Evolutionary conservation across 805 yeast genomes (phyloP), one percentile per base, ranked within the genome.

Genomic region (Naumovozyma baii): DNA sequence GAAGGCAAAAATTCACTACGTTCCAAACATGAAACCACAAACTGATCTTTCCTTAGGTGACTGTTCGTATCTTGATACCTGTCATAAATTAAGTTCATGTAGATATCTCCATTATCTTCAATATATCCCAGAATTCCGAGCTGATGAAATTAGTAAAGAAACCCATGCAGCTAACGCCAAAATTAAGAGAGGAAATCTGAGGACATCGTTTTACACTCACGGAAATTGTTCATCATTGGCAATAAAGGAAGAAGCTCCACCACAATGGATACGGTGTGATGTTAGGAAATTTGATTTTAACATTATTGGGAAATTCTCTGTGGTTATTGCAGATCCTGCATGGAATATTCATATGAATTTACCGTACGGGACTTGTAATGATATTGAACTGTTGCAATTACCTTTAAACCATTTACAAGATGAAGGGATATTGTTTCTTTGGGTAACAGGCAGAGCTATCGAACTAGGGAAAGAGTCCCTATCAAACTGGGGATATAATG

Each of bases 371-470:
- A 77, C 85, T 2, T 78, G 85, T 55, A 80, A 81, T 41, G 94
- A 84, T 55, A 71, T 75, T 2, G 95, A 85, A 49, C 64, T 88
- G 29, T 60, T 80, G 37, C 67, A 74, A 9, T 64, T 88, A 18
- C 80, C 84, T 19, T 70, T 88, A 58, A 70, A 73, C 29, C 62
- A 70, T 34, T 67, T 88, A 28, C 96, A 87, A 56, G 80, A 77
- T 39, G 94, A 85, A 52, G 97, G 97, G 0, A 64, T 88, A 2
- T 63, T 87, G 33, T 68, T 87, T 44, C 69, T 88, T 18, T 88
- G 96, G 97, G 96, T 90, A 9, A 90, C 97, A 1, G 96, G 96
- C 1, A 70, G 97, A 34, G 86, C 96, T 9, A 78, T 86, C 49
- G 96, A 90, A 50, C 68, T 83, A 16, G 97, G 97, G 1, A 71